These are phyloP conservation scores for Metschnikowia drakensbergensis DNA, from an alignment of 805 yeast genomes.

Conservation along the genomic window DNA sequence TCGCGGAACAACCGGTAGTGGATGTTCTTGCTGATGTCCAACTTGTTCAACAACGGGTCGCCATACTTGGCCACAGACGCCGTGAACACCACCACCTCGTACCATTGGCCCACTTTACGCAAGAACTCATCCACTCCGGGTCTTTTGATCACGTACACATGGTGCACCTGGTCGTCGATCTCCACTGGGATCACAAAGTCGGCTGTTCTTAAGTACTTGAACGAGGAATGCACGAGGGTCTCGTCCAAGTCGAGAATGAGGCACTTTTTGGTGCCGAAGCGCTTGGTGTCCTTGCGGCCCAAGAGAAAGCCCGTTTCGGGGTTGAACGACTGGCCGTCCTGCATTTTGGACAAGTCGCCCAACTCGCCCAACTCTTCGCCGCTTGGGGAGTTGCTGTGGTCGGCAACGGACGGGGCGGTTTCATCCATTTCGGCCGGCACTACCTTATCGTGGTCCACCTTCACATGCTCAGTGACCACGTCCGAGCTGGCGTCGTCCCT, in stretches of 20 bases:
- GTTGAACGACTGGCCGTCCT: constrained; percentile 68
- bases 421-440: background rate
- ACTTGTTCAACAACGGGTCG: constrained; percentile 86
- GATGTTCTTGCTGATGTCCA: constrained; percentile 69
- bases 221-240: constrained; percentile 92
- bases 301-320: constrained; percentile 62
- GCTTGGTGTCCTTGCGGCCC: constrained; percentile 45
- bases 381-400: background rate
- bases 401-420: background rate
- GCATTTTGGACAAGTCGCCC: constrained; percentile 55
- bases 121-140: constrained; percentile 98
- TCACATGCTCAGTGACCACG: background rate
- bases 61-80: constrained; percentile 96
- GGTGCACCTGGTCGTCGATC: constrained; percentile 87
- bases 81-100: constrained; percentile 94
- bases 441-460: background rate
- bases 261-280: constrained; percentile 69
- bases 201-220: constrained; percentile 85
- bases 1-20: constrained; percentile 95
- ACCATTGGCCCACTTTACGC: constrained; percentile 74
- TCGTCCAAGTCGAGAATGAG: constrained; percentile 91
- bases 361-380: background rate
- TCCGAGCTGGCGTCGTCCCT: background rate
- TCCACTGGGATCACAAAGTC: constrained; percentile 98
- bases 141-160: constrained; percentile 92